Percentiles rank a stretch among this genome's conserved stretches.
phyloP scores from a whole-genome alignment of 495 filamentous ascomycete genomes.

The Trichocladium antarcticum region DNA sequence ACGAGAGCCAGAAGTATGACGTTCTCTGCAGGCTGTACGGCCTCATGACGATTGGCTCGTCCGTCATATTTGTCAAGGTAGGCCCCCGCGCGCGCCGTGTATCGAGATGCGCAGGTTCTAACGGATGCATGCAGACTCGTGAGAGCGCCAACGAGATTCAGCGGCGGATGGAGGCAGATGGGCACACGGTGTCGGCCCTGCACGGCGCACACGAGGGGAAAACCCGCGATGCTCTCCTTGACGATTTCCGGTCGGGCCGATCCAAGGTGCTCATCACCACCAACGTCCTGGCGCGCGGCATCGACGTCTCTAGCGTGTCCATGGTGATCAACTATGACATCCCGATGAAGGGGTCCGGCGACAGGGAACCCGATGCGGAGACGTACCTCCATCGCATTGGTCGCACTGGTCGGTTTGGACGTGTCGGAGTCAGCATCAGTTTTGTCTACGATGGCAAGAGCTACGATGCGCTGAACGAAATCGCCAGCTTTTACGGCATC shows the following conservation, averaged over 20 bases:
- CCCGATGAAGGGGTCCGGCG: constrained; percentile 45
- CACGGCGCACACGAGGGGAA: constrained; percentile 75
- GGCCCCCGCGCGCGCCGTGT: constrained; percentile 10
- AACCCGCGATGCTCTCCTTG: constrained; percentile 75
- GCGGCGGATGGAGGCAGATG: constrained; percentile 71
- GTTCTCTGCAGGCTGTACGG: constrained; percentile 86
- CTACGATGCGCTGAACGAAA: constrained; percentile 63
- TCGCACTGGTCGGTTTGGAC: constrained; percentile 91
- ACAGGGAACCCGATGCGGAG: constrained; percentile 59
- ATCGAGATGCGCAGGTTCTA: constrained; percentile 7
- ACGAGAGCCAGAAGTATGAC: constrained; percentile 72
- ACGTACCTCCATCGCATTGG: constrained; percentile 98
- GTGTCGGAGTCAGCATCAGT: constrained; percentile 88
- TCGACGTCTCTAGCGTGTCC: constrained; percentile 91
- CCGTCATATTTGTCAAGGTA: constrained; percentile 94
- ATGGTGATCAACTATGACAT: constrained; percentile 96
- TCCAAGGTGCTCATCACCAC: constrained; percentile 98
- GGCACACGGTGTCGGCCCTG: constrained; percentile 80
- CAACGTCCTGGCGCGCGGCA: constrained; percentile 92
- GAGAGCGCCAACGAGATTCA: constrained; percentile 73
- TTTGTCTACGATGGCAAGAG: constrained; percentile 75
- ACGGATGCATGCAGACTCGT: constrained; percentile 48
- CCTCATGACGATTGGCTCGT: constrained; percentile 87
- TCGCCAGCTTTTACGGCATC: constrained; percentile 56
- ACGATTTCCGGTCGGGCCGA: constrained; percentile 70